phyloP scores from a whole-genome alignment of 2,329 filamentous ascomycete species.

The Paecilomyces formosus region DNA sequence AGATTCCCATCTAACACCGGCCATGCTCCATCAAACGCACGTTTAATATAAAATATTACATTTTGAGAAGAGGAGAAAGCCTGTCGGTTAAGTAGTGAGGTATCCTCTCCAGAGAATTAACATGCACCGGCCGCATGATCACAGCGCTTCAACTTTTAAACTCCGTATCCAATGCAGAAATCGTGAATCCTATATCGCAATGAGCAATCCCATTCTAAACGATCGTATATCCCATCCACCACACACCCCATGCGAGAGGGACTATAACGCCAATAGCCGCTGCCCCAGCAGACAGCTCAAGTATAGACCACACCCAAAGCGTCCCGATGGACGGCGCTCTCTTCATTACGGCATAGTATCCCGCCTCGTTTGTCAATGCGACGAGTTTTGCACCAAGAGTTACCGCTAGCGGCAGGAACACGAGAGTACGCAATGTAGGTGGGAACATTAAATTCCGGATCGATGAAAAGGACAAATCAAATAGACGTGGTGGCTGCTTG shows the following conservation, averaged over 20 bases:
- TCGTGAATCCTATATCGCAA: neutral
- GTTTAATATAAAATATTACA: no score
- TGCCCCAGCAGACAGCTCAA: conserved; percentile 69
- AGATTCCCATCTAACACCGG: no score
- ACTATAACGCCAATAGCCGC: conserved; percentile 50
- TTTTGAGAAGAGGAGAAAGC: no score
- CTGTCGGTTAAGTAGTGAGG: no score
- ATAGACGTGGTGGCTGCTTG: conserved; percentile 11
- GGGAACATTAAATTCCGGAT: neutral
- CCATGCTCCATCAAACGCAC: no score
- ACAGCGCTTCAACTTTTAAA: neutral
- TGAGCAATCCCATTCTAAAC: conserved; percentile 9
- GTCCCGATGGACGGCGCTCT: conserved; percentile 80
- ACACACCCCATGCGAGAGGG: conserved; percentile 45
- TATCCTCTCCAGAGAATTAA: neutral
- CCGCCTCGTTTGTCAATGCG: conserved; percentile 67
- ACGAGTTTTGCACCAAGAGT: conserved; percentile 70
- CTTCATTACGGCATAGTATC: conserved; percentile 88
- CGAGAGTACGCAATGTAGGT: conserved; percentile 22
- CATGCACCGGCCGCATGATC: neutral
- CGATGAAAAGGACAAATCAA: conserved; percentile 8
- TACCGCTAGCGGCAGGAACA: conserved; percentile 26
- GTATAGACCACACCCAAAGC: conserved; percentile 85
- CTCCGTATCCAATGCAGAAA: neutral
- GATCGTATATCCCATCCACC: conserved; percentile 48